Percentiles rank a stretch among this genome's conserved stretches.
Evolutionary conservation across 208 protist species (phyloP).

Genomic region (Trypanosoma caninum): DNA sequence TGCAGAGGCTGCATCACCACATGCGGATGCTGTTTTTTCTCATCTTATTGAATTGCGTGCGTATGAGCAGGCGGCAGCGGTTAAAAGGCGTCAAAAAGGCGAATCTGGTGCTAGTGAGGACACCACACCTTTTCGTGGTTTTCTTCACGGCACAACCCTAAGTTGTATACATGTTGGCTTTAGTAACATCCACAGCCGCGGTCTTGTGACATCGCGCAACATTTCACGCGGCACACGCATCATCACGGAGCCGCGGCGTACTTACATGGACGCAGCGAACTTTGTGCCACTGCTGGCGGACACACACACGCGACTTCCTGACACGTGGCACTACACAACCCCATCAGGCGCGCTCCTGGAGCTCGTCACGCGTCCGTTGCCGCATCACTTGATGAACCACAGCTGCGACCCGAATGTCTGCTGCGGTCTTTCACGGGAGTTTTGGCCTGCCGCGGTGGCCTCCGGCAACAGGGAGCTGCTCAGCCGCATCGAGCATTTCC

Average conservation of each 20-base stretch:
- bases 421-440: constrained; percentile 54
- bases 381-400: constrained; percentile 78
- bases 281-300: constrained; percentile 52
- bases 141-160: constrained; percentile 33
- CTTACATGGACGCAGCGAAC: constrained; percentile 41
- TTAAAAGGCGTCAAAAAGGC: neutral
- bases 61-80: constrained; percentile 19
- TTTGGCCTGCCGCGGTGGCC: constrained; percentile 41
- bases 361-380: constrained; percentile 56
- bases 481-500: constrained; percentile 37
- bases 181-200: constrained; percentile 68
- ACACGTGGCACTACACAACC: constrained; percentile 77
- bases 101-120: neutral
- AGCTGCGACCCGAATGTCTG: constrained; percentile 68
- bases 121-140: constrained; percentile 12
- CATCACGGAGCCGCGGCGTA: constrained; percentile 44
- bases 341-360: constrained; percentile 55
- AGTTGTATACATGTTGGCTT: constrained; percentile 50
- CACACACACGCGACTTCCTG: constrained; percentile 60
- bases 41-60: constrained; percentile 19
- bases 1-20: neutral
- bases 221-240: constrained; percentile 58
- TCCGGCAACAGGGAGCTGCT: constrained; percentile 16
- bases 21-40: neutral
- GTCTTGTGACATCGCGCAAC: constrained; percentile 39